phyloP scores from a whole-genome alignment of 257 asterid genomes.

The Nicotiana otophora region DNA sequence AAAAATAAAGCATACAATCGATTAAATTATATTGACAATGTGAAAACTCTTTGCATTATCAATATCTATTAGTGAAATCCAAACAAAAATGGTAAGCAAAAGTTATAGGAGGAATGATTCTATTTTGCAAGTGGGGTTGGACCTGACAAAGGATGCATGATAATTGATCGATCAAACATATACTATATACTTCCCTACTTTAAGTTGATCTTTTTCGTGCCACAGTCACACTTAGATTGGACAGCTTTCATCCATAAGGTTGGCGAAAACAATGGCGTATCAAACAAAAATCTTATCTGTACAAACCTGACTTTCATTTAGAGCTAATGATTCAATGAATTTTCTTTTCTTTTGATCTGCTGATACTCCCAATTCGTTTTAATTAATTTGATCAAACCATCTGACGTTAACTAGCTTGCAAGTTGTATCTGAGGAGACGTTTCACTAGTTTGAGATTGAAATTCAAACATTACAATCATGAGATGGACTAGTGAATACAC shows the following conservation, averaged over 20 bases:
- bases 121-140: background rate
- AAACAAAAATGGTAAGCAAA: background rate
- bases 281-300: background rate
- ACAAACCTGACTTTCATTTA: background rate
- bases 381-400: background rate
- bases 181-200: background rate
- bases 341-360: background rate
- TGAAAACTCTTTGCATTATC: background rate
- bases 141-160: background rate
- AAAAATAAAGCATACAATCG: background rate
- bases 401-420: background rate
- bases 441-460: no score
- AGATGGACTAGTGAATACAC: no score
- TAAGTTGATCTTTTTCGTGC: background rate
- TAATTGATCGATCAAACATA: background rate
- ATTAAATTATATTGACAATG: background rate
- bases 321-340: background rate
- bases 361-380: background rate
- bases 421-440: no score
- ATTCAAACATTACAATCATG: no score
- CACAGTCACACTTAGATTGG: background rate
- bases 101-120: background rate
- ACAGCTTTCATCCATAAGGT: background rate
- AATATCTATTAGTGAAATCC: background rate
- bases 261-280: background rate